These are phyloP conservation scores for Xylaria nigripes DNA, from an alignment of 495 filamentous ascomycete species.

Conservation along the genomic window DNA sequence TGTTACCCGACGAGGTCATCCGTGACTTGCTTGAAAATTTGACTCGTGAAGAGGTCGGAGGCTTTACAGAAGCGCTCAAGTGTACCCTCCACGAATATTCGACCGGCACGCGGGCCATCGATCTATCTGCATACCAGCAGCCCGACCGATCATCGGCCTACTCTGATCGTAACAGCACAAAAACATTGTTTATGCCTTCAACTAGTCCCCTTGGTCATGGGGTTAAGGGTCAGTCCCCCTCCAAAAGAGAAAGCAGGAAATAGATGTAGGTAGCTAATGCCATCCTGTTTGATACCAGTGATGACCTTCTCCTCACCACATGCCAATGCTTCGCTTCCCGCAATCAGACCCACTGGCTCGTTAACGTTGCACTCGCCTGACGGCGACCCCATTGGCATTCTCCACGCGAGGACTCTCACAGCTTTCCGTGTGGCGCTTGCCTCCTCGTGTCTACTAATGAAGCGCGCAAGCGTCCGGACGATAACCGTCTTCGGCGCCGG, in stretches of 20 bases:
- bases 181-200: slow-evolving; percentile 90
- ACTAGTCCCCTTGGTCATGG: slow-evolving; percentile 40
- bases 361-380: slow-evolving; percentile 59
- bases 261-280: slow-evolving; percentile 1
- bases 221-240: slow-evolving; percentile 37
- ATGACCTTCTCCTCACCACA: slow-evolving; percentile 29
- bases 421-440: slow-evolving; percentile 90
- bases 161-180: slow-evolving; percentile 56
- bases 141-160: slow-evolving; percentile 67
- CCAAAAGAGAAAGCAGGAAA: background rate
- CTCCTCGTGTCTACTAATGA: slow-evolving; percentile 62
- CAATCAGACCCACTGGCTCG: slow-evolving; percentile 65
- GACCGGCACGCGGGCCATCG: slow-evolving; percentile 49
- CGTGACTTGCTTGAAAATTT: slow-evolving; percentile 61
- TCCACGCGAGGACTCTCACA: slow-evolving; percentile 80
- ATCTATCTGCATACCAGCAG: slow-evolving; percentile 51
- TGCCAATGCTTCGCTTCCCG: slow-evolving; percentile 15
- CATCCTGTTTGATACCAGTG: slow-evolving; percentile 15
- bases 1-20: slow-evolving; percentile 68
- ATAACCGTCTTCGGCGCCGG: slow-evolving; percentile 84
- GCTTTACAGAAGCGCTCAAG: slow-evolving; percentile 57
- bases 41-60: slow-evolving; percentile 57
- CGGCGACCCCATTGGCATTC: slow-evolving; percentile 66
- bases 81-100: slow-evolving; percentile 77
- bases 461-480: slow-evolving; percentile 60